Evolutionary conservation across 164 flowering plant genomes (phyloP).

Genomic region (Piper betle): DNA sequence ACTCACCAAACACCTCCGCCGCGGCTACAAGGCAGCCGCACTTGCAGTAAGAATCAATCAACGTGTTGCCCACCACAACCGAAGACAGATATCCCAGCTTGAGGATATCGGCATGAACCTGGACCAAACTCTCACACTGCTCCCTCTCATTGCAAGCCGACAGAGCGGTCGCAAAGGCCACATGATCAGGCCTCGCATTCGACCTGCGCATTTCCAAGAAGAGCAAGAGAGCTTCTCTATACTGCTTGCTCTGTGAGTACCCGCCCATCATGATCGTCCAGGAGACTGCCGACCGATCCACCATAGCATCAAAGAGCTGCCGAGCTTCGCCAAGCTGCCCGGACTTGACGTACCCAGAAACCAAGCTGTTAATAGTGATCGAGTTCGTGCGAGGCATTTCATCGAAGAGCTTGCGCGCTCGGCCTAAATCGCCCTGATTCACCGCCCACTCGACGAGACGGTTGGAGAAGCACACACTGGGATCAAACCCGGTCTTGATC

Average conservation of each 20-base stretch:
- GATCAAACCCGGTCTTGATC: constrained; percentile 64
- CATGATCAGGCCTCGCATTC: constrained; percentile 43
- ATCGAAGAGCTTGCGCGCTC: constrained; percentile 58
- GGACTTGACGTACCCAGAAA: constrained; percentile 48
- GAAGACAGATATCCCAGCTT: constrained; percentile 37
- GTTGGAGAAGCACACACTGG: constrained; percentile 36
- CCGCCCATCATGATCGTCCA: constrained; percentile 83
- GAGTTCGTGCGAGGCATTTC: constrained; percentile 54
- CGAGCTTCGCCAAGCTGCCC: constrained; percentile 41
- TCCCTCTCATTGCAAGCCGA: constrained; percentile 29
- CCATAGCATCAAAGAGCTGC: constrained; percentile 34
- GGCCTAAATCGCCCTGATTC: constrained; percentile 15
- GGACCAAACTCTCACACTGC: constrained; percentile 20
- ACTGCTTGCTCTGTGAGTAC: constrained; percentile 22
- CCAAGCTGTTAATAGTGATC: constrained; percentile 44
- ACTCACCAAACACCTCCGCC: constrained; percentile 27
- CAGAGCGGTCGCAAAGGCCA: constrained; percentile 48
- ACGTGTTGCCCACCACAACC: constrained; percentile 40
- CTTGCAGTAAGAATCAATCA: constrained; percentile 73
- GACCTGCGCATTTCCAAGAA: constrained; percentile 39
- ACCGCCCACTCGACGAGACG: constrained; percentile 23
- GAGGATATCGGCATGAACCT: constrained; percentile 46
- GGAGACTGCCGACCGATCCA: constrained; percentile 34
- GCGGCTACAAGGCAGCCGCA: constrained; percentile 27
- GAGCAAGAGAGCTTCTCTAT: constrained; percentile 36